Percentiles rank a stretch among this genome's conserved stretches.
Conservation (phyloP, 2,329 filamentous ascomycete species). For the Xylaria digitata region DNA sequence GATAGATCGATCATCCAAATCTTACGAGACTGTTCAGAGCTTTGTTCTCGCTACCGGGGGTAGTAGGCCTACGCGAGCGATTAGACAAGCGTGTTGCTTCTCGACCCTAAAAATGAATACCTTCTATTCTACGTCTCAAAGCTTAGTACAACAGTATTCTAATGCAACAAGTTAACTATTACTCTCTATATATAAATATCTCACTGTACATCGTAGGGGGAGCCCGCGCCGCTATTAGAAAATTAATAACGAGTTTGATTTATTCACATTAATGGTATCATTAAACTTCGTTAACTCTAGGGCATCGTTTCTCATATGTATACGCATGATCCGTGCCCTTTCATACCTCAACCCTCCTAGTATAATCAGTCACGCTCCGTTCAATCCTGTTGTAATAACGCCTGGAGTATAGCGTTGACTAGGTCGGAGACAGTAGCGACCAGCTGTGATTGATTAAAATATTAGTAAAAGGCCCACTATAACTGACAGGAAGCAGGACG, state of each 20-base stretch:
- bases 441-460: conserved; percentile 36
- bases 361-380: neutral
- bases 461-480: conserved; percentile 25
- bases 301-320: conserved; percentile 39
- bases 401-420: conserved; percentile 46
- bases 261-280: conserved; percentile 38
- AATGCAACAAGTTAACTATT: conserved; percentile 1
- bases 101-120: conserved; percentile 2
- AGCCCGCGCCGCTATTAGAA: neutral
- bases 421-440: conserved; percentile 49
- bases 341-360: conserved; percentile 29
- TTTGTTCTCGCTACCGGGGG: conserved; percentile 27
- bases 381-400: conserved; percentile 41
- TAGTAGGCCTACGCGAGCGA: neutral
- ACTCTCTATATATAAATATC: neutral
- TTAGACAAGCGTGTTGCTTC: conserved; percentile 10
- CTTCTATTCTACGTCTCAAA: neutral
- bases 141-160: neutral
- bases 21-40: conserved; percentile 35
- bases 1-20: conserved; percentile 36
- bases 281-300: conserved; percentile 43
- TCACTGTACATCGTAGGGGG: neutral
- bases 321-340: conserved; percentile 21
- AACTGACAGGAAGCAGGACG: neutral
- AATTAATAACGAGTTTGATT: conserved; percentile 9